A percentile compares a stretch with the other conserved stretches of the same genome.
Conservation (phyloP, 108 stramenopile genomes). For the Cyclotella distinguenda region DNA sequence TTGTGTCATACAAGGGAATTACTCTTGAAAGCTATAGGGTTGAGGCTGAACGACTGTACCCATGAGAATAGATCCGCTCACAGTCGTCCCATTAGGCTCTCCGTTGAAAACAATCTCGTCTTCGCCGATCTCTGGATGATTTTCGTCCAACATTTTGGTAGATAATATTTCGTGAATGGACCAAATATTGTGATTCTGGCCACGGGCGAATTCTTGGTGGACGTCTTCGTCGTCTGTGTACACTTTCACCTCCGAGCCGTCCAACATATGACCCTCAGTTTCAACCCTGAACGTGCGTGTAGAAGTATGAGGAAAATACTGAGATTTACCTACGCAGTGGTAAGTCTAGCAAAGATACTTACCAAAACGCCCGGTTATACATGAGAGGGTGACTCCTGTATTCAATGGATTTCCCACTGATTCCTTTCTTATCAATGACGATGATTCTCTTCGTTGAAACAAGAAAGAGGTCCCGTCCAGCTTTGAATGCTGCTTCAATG, state of each 20-base stretch:
- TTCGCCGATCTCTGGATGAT: constrained; percentile 15
- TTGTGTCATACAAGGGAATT: too few relatives aligned
- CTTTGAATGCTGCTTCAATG: constrained; percentile 52
- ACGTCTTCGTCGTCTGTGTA: constrained; percentile 40
- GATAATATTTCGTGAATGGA: constrained; percentile 36
- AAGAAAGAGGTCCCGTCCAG: constrained; percentile 57
- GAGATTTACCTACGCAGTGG: neutral
- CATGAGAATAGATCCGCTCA: neutral
- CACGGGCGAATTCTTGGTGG: constrained; percentile 42
- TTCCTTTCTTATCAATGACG: constrained; percentile 60
- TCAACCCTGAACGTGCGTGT: constrained; percentile 61
- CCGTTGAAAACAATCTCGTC: constrained; percentile 4
- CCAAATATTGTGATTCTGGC: constrained; percentile 45
- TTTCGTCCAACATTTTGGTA: constrained; percentile 29
- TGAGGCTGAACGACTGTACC: neutral
- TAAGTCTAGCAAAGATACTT: neutral
- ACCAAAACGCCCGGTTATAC: constrained; percentile 45
- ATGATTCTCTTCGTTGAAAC: constrained; percentile 60
- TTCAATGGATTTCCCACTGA: constrained; percentile 60
- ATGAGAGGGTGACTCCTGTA: constrained; percentile 61
- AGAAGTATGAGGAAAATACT: neutral
- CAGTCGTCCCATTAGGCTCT: neutral
- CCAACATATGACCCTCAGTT: constrained; percentile 54
- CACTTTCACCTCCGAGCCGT: constrained; percentile 41
- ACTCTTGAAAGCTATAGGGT: neutral